Base-by-base conservation (phyloP, 768 basidiomycete species). In the Pulveroboletus sp. region DNA sequence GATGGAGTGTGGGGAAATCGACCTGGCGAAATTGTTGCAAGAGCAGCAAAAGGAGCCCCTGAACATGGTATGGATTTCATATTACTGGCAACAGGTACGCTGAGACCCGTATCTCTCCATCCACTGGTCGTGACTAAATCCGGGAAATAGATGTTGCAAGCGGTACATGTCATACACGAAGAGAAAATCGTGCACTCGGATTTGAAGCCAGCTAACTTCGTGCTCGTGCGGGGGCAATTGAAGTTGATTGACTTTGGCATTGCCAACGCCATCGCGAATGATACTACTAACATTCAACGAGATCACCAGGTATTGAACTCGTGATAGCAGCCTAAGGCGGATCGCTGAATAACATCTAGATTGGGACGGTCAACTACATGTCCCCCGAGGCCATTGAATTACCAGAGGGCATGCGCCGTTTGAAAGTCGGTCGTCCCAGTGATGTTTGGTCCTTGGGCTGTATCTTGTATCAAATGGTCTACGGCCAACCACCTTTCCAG, bases 171-270 rank as follows among this genome's bases (percentile, higher is more conserved):
- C 48, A 95, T 97, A 46, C 95, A 99, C 62, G 90, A 95, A 56
- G 93, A 96, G 71, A 95, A 95, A 70, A 96, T 99, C 54, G 95
- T 99, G 3, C 95, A 99, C 69, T 95, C 94, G 17, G 95, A 99
- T 69, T 76, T 98, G 48, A 99, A 99, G 66, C 95, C 95, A 6
- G 95, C 96, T 4, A 99, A 99, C 69, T 99, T 99, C 57, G 94
- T 99, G 18, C 76, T 99, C 28, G 95, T 98, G 49, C 84, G 86
- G 51, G 95, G 95, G 6, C 87, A 92, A 57, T 75, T 99, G 49
- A 99, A 99, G 77, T 73, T 99, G 55, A 99, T 99, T 57, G 95
- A 99, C 67, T 99, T 99, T 63, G 95, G 95, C n/a, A 99, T 99
- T 61, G 94, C 95, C 13, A 97, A 97, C 64, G 94, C 94, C 8